phyloP scores from a whole-genome alignment of 495 filamentous ascomycete species.

The Parachaetomium inaequale region DNA sequence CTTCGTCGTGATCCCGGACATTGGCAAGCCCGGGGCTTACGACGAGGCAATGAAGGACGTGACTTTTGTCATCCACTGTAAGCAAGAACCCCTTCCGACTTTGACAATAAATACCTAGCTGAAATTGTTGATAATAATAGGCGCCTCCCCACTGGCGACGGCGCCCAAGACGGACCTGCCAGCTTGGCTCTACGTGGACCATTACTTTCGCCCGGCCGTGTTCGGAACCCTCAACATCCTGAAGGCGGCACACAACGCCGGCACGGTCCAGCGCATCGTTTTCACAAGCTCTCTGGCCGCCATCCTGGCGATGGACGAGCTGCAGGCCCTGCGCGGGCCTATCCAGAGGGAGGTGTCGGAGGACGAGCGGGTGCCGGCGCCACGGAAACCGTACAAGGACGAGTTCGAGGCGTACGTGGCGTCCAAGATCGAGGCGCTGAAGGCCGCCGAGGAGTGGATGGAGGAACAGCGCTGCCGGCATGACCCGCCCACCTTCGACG shows the following conservation, averaged over 20 bases:
- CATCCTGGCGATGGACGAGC: constrained; percentile 21
- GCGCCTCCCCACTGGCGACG: constrained; percentile 51
- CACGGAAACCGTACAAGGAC: constrained; percentile 36
- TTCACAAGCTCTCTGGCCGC: constrained; percentile 46
- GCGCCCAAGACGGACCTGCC: constrained; percentile 45
- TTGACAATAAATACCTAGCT: too few relatives aligned
- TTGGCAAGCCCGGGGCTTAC: constrained; percentile 42
- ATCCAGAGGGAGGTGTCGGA: too few relatives aligned
- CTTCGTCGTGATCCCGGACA: constrained; percentile 48
- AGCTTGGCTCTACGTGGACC: constrained; percentile 8
- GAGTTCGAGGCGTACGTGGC: constrained; percentile 41
- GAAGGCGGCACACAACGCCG: constrained; percentile 60
- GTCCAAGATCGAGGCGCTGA: constrained; percentile 43
- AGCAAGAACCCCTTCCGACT: too few relatives aligned
- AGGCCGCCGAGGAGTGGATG: constrained; percentile 42
- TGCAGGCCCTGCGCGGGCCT: background rate
- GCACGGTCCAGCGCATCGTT: constrained; percentile 61
- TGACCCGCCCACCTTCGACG: constrained; percentile 39
- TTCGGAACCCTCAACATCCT: constrained; percentile 72
- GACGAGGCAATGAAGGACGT: constrained; percentile 45
- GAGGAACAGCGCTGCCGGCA: constrained; percentile 28
- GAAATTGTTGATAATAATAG: too few relatives aligned
- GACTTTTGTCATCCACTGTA: constrained; percentile 50
- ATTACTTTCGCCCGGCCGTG: constrained; percentile 67
- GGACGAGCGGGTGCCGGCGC: constrained; percentile 25